Base-by-base conservation (phyloP, 768 basidiomycete species). In the Cystobasidium onofrii region DNA sequence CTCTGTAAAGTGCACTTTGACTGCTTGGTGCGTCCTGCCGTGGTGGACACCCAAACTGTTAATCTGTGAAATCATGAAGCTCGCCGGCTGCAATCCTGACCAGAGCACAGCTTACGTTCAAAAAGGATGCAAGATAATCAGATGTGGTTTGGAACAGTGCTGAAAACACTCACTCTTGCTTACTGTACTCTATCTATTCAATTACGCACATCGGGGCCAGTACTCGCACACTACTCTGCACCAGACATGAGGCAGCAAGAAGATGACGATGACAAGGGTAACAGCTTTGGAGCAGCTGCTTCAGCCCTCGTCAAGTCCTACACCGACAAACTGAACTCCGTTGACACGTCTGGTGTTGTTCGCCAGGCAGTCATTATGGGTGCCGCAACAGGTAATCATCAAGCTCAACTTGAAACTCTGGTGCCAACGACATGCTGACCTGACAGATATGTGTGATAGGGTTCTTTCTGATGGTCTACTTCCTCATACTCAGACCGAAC, bases 241-340 rank as follows among this genome's bases (percentile, higher is more conserved):
- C 4, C 23, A 39, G 17, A 31, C 34, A 18, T 41, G n/a, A n/a
- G n/a, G n/a, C n/a, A n/a, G n/a, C n/a, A n/a, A n/a, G n/a, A n/a
- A n/a, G n/a, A n/a, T n/a, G n/a, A n/a, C n/a, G n/a, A n/a, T n/a
- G n/a, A n/a, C n/a, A n/a, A n/a, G n/a, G n/a, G n/a, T n/a, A n/a
- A n/a, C n/a, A n/a, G 41, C 2, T 27, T 67, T 25, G 52, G 43
- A 20, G 46, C 44, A 29, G 69, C 69, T n/a, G 69, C 39, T 1
- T 71, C 69, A 12, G 34, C 69, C 25, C 69, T 71, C 20, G 34
- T 71, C 33, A 27, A 27, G 3, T 34, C 69, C 9, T 57, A 71
- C 33, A 71, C 69, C 1, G 69, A 60, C 29, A 60, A 71, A 33
- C 69, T 71, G n/a, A 71, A 60, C 31, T 55, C 54, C n/a, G 69